phyloP scores from a whole-genome alignment of 768 basidiomycete species.

The Boletus rex-veris region DNA sequence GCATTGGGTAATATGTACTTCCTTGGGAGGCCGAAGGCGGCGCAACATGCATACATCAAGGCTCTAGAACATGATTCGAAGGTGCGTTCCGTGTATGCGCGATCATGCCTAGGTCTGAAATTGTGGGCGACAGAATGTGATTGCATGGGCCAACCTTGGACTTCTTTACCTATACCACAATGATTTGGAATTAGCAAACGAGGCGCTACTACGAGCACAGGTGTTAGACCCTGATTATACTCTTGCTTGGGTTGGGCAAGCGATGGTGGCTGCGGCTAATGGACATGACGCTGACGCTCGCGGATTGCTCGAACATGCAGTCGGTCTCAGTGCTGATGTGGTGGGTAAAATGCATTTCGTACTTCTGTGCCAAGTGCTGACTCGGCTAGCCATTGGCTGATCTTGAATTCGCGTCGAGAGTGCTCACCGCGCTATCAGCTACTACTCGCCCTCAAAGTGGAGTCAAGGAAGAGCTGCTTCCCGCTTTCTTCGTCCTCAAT shows the following conservation, averaged over 20 bases:
- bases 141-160: conserved; percentile 85
- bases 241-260: conserved; percentile 89
- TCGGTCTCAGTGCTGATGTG: conserved; percentile 52
- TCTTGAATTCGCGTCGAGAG: conserved; percentile 64
- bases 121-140: conserved; percentile 49
- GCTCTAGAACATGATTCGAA: conserved; percentile 85
- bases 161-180: conserved; percentile 77
- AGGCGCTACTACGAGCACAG: conserved; percentile 85
- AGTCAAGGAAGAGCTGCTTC: conserved; percentile 51
- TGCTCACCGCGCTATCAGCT: conserved; percentile 43
- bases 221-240: conserved; percentile 91
- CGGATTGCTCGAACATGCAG: conserved; percentile 71
- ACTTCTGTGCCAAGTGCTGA: conserved; percentile 6
- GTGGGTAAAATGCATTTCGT: conserved; percentile 39
- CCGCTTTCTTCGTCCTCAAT: conserved; percentile 77
- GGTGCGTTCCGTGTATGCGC: conserved; percentile 40
- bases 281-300: conserved; percentile 59
- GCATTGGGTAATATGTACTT: conserved; percentile 76
- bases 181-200: conserved; percentile 80
- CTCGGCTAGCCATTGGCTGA: conserved; percentile 71
- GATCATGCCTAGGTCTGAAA: not conserved
- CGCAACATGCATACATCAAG: conserved; percentile 90
- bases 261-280: conserved; percentile 59
- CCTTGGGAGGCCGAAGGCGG: conserved; percentile 58
- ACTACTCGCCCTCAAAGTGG: conserved; percentile 16